phyloP scores from a whole-genome alignment of 805 yeast genomes.

The Hanseniaspora occidentalis region DNA sequence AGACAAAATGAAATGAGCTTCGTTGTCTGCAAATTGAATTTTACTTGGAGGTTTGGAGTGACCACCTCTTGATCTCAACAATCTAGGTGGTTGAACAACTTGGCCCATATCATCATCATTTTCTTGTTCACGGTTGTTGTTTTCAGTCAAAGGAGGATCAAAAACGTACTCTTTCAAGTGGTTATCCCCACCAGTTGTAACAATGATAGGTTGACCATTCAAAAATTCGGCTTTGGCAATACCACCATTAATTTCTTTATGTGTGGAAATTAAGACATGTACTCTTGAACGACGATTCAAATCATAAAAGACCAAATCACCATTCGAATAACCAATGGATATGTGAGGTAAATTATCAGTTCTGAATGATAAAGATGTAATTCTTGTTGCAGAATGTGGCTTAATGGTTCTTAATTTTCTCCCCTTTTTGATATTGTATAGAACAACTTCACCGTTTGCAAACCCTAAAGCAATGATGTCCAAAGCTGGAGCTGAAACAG shows the following conservation, averaged over 20 bases:
- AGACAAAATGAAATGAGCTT: constrained; percentile 73
- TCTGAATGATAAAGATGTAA: constrained; percentile 65
- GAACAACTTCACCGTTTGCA: constrained; percentile 46
- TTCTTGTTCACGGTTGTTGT: constrained; percentile 24
- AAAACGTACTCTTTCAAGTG: constrained; percentile 80
- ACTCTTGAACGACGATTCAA: constrained; percentile 58
- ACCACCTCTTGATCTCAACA: constrained; percentile 92
- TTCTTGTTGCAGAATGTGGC: constrained; percentile 27
- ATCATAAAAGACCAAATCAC: constrained; percentile 81
- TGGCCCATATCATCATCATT: constrained; percentile 32
- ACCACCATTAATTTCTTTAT: constrained; percentile 65
- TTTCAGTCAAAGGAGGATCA: constrained; percentile 66
- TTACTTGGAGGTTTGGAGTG: constrained; percentile 81
- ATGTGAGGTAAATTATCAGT: constrained; percentile 82
- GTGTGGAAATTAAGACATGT: constrained; percentile 63
- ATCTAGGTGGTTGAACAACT: constrained; percentile 80
- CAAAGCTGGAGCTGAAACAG: constrained; percentile 76
- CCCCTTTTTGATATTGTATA: constrained; percentile 61
- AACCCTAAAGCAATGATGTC: constrained; percentile 76
- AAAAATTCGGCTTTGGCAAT: constrained; percentile 61
- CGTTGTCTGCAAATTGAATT: constrained; percentile 64
- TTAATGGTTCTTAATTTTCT: constrained; percentile 38
- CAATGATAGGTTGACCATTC: constrained; percentile 83
- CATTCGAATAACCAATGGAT: constrained; percentile 65
- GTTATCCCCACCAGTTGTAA: constrained; percentile 88